Evolutionary conservation across 306 rosid genomes (phyloP).

Genomic region (Sindora glabra): DNA sequence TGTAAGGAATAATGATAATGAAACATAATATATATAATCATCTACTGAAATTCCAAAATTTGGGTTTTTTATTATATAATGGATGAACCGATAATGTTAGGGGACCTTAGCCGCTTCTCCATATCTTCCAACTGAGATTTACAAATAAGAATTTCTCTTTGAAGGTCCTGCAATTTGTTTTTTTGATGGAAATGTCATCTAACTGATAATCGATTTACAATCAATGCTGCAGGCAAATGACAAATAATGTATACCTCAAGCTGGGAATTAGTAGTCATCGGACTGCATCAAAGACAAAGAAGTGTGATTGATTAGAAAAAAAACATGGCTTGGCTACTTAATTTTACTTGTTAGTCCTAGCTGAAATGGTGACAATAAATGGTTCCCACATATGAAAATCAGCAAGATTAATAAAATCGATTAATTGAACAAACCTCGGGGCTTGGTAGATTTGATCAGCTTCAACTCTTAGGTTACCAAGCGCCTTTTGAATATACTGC

Average conservation of each 20-base stretch:
- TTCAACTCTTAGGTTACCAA: constrained; percentile 31
- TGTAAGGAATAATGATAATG: too few relatives aligned
- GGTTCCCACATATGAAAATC: background rate
- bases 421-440: constrained; percentile 22
- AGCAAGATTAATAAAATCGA: too few relatives aligned
- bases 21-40: background rate
- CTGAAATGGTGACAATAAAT: too few relatives aligned
- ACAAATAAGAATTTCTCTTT: constrained; percentile 28
- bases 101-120: constrained; percentile 45
- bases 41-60: background rate
- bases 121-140: constrained; percentile 38
- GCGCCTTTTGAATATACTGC: constrained; percentile 34
- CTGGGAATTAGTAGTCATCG: constrained; percentile 23
- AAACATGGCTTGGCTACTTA: too few relatives aligned
- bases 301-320: background rate
- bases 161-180: constrained; percentile 29
- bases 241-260: constrained; percentile 64
- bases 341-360: too few relatives aligned
- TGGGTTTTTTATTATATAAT: background rate
- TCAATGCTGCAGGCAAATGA: too few relatives aligned
- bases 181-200: background rate
- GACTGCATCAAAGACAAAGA: constrained; percentile 23
- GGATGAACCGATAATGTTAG: background rate
- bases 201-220: background rate
- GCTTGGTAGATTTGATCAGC: constrained; percentile 21